Conservation (phyloP, 2,329 filamentous ascomycete species). For the Cytospora schulzeri region DNA sequence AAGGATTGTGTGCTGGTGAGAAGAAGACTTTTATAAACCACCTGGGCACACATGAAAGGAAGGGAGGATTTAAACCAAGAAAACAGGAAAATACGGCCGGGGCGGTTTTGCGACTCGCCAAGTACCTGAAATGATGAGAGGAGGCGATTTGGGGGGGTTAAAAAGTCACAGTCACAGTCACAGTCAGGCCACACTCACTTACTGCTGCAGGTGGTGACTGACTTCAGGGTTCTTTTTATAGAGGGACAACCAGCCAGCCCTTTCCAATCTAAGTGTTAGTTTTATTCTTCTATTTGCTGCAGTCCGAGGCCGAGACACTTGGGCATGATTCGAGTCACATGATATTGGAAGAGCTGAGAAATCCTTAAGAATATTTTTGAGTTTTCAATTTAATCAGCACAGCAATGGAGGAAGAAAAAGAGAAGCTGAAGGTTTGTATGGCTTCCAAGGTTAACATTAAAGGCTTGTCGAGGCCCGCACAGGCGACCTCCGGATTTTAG, state of each 20-base stretch:
- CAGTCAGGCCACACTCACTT: not conserved
- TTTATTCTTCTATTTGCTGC: too few relatives aligned
- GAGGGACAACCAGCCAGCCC: too few relatives aligned
- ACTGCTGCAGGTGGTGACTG: not conserved
- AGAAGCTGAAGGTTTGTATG: not conserved
- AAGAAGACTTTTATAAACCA: not conserved
- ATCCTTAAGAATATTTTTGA: too few relatives aligned
- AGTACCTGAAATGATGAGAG: not conserved
- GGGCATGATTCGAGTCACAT: not conserved
- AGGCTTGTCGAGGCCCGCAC: not conserved
- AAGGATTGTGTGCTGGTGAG: constrained; percentile 13
- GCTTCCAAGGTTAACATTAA: too few relatives aligned
- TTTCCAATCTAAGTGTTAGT: too few relatives aligned
- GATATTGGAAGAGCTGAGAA: not conserved
- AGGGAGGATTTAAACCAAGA: not conserved
- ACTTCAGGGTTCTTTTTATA: too few relatives aligned
- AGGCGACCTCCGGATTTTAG: not conserved
- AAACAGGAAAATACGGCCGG: not conserved
- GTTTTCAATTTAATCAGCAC: too few relatives aligned
- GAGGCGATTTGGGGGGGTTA: not conserved
- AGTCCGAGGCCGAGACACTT: too few relatives aligned
- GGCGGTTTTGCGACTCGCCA: not conserved
- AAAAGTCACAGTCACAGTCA: not conserved
- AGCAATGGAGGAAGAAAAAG: not conserved
- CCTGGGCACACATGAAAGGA: not conserved